Evolutionary conservation across 352 stramenopile genomes (phyloP).

Genomic region (Pythium folliculosum): DNA sequence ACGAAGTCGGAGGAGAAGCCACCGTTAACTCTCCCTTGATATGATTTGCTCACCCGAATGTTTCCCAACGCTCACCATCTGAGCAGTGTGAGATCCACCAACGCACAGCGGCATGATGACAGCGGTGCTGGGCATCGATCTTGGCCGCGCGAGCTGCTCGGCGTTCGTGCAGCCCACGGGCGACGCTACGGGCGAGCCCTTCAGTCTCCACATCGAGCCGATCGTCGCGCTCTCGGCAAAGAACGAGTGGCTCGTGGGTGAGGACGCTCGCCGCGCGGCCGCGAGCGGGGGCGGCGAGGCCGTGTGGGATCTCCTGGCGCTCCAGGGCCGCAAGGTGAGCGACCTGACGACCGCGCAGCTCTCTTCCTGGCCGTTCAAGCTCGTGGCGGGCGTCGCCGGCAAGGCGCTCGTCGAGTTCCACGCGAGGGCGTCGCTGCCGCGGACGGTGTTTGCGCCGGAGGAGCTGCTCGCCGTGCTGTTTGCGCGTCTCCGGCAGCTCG

Average conservation of each 20-base stretch:
- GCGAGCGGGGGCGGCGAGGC: slow-evolving; percentile 4
- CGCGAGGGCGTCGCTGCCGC: background rate
- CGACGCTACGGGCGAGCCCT: background rate
- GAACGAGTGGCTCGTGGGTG: slow-evolving; percentile 22
- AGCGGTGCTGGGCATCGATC: slow-evolving; percentile 26
- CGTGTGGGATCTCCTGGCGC: slow-evolving; percentile 25
- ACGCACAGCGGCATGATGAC: slow-evolving; percentile 1
- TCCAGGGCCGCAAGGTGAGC: slow-evolving; percentile 20
- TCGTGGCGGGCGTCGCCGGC: slow-evolving; percentile 28
- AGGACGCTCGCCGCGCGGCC: slow-evolving; percentile 12
- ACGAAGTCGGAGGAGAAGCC: too few relatives aligned
- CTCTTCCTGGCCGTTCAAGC: slow-evolving; percentile 36
- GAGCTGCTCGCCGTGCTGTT: slow-evolving; percentile 49
- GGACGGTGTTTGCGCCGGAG: slow-evolving; percentile 34
- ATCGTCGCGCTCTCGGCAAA: slow-evolving; percentile 13
- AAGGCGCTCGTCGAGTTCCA: slow-evolving; percentile 41
- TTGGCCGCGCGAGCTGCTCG: slow-evolving; percentile 23
- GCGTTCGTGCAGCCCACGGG: slow-evolving; percentile 1
- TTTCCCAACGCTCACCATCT: background rate
- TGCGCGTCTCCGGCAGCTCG: slow-evolving; percentile 37
- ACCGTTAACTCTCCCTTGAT: too few relatives aligned
- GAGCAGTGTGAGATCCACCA: background rate
- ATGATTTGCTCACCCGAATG: too few relatives aligned
- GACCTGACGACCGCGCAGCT: slow-evolving; percentile 17
- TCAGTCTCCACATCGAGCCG: slow-evolving; percentile 11